Conservation (phyloP, 176 grass and related monocot genomes). For the Oryza longistaminata region DNA sequence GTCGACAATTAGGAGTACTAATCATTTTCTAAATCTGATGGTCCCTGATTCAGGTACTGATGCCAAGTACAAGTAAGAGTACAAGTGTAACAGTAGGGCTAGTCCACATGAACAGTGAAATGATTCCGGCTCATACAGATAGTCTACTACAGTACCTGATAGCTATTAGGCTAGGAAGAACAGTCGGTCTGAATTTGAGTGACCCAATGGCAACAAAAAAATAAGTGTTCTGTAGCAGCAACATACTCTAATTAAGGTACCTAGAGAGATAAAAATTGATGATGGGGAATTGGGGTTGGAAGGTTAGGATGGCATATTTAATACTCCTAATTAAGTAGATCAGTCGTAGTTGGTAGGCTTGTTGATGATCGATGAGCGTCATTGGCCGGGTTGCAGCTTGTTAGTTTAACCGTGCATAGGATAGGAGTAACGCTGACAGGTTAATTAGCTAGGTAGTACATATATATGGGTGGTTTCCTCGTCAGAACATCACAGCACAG, state of each 20-base stretch:
- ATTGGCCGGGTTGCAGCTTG: neutral
- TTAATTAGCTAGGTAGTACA: too few species aligned
- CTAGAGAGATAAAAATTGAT: neutral
- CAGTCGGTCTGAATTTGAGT: neutral
- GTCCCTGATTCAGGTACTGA: neutral
- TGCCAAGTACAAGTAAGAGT: neutral
- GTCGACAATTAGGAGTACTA: neutral
- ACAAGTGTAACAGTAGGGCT: too few species aligned
- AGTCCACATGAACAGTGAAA: neutral
- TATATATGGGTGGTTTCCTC: neutral
- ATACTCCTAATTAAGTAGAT: neutral
- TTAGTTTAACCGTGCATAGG: neutral
- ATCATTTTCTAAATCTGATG: neutral
- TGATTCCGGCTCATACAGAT: neutral
- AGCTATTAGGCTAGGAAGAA: neutral
- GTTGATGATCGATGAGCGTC: neutral
- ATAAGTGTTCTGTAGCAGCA: too few species aligned
- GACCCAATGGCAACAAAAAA: neutral
- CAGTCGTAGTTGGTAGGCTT: neutral
- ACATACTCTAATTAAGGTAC: too few species aligned
- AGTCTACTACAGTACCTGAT: neutral
- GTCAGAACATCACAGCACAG: neutral
- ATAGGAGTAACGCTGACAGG: too few species aligned
- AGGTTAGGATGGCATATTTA: neutral
- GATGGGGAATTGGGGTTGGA: too few species aligned